Base-by-base conservation (phyloP, 2,329 filamentous ascomycete genomes). In the Fusarium euwallaceae region DNA sequence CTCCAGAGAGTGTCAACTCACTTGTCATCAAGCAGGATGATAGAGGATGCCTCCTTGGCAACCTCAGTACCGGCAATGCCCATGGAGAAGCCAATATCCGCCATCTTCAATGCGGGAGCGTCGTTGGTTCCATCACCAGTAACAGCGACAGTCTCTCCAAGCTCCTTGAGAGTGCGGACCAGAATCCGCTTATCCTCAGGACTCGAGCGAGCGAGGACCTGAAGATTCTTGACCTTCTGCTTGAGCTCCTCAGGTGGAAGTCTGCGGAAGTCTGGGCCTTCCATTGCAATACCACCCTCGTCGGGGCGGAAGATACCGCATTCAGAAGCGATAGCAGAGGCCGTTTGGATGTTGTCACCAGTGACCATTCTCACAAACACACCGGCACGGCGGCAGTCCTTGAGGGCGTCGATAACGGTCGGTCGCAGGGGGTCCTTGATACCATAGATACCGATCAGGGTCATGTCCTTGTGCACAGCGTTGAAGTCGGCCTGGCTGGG, bases 231-330 rank as follows among this genome's bases (percentile, higher is more conserved):
- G 64, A 92, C 89, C 62, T 90, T 84, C 11, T 86, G 83, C 69
- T 90, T 85, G 81, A 85, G 80, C 62, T 87, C 78, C 81, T 88
- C 66, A 43, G 91, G 91, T 1, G 82, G 80, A 32, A 86, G 82
- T 87, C 89, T 82, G 85, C 91, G 71, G 85, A 93, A 93, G 84
- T 78, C 90, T 80, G 70, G 80, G 0, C 84, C 84, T 51, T 85
- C 83, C 83, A 92, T 91, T 71, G 90, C 90, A 34, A 92, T 89
- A 60, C 94, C 94, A 74, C 94, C 95, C 73, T 95, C 78, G 2
- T 82, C 81, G 6, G 75, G 75, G 16, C 75, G 68, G 61, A 82
- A 84, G 61, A 84, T 84, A 9, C 83, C 84, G 64, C 83, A 87
- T 68, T 87, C 84, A 7, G 80, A 79, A 29, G 86, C 86, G 58